Percentiles rank a stretch among this genome's conserved stretches.
phyloP scores from a whole-genome alignment of 169 alveolate species.

The Eimeria necatrix region DNA sequence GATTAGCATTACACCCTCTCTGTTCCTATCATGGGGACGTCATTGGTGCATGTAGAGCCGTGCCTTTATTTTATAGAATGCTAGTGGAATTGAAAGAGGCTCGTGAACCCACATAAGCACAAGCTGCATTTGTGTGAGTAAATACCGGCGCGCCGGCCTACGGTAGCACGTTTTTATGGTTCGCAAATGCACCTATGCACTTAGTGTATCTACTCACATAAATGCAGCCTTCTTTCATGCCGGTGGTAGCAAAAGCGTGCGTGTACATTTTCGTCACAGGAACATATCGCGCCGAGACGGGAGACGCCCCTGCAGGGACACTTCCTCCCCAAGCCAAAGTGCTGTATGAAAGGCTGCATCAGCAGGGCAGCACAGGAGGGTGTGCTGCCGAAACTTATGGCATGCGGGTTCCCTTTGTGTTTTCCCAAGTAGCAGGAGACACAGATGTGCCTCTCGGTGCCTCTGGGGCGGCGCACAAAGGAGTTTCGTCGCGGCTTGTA shows the following conservation, averaged over 20 bases:
- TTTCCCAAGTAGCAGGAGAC: slow-evolving; percentile 68
- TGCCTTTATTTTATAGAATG: too few relatives aligned
- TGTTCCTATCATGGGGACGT: too few relatives aligned
- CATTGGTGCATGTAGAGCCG: too few relatives aligned
- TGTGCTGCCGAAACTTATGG: slow-evolving; percentile 29
- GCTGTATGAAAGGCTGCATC: slow-evolving; percentile 73
- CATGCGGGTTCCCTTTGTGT: slow-evolving; percentile 68
- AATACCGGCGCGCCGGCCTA: too few relatives aligned
- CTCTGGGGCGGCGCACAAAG: slow-evolving; percentile 39
- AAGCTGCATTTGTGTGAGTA: too few relatives aligned
- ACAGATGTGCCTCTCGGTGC: slow-evolving; percentile 64
- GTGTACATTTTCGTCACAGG: slow-evolving; percentile 28
- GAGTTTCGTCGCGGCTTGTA: slow-evolving; percentile 44
- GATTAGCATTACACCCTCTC: too few relatives aligned
- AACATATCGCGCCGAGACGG: slow-evolving; percentile 76
- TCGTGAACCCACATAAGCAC: too few relatives aligned
- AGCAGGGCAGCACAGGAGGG: slow-evolving; percentile 30
- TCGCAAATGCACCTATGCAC: background rate
- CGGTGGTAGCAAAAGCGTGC: too few relatives aligned
- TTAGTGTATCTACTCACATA: background rate
- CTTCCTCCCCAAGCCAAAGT: slow-evolving; percentile 81
- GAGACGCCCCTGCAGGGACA: slow-evolving; percentile 79
- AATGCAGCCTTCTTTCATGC: background rate
- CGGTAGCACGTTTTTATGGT: too few relatives aligned
- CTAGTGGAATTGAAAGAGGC: too few relatives aligned